These are phyloP conservation scores for Serendipita vermifera DNA, from an alignment of 768 basidiomycete species.

Conservation along the genomic window DNA sequence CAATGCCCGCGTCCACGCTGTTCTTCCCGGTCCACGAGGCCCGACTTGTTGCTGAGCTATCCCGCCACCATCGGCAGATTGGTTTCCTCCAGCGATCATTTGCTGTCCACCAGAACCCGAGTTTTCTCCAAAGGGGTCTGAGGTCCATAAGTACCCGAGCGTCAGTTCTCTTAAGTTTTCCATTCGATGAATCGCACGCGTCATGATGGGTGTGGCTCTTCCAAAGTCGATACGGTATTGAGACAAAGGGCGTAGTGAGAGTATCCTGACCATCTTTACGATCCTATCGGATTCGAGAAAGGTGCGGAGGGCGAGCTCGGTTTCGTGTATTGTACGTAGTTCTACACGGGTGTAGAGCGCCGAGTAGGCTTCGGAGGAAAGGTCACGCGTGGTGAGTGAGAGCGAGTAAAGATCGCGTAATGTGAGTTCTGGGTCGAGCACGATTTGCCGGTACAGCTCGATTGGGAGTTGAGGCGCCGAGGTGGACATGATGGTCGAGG, in stretches of 20 bases:
- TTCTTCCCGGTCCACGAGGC: not conserved
- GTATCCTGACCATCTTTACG: not conserved
- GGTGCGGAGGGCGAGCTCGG: not conserved
- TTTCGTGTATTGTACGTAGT: not conserved
- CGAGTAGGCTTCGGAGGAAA: not conserved
- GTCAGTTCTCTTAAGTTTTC: not conserved
- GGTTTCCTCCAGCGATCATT: no score
- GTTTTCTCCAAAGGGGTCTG: not conserved
- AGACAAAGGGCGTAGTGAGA: not conserved
- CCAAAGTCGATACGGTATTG: not conserved
- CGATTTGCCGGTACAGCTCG: slow-evolving; percentile 1
- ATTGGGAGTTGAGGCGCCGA: not conserved
- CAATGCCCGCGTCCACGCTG: not conserved
- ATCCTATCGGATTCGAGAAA: not conserved
- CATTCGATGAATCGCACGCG: not conserved
- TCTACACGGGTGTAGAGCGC: not conserved
- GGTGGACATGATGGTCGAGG: not conserved
- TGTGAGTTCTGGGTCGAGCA: not conserved
- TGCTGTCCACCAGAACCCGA: no score
- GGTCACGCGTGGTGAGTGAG: not conserved
- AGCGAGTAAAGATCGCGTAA: not conserved
- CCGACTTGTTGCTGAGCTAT: not conserved
- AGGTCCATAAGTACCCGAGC: slow-evolving; percentile 3
- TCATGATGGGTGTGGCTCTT: not conserved
- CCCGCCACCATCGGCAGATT: no score